Conservation (phyloP, 2,329 filamentous ascomycete genomes). For the Aspergillus pseudoviridinutans region DNA sequence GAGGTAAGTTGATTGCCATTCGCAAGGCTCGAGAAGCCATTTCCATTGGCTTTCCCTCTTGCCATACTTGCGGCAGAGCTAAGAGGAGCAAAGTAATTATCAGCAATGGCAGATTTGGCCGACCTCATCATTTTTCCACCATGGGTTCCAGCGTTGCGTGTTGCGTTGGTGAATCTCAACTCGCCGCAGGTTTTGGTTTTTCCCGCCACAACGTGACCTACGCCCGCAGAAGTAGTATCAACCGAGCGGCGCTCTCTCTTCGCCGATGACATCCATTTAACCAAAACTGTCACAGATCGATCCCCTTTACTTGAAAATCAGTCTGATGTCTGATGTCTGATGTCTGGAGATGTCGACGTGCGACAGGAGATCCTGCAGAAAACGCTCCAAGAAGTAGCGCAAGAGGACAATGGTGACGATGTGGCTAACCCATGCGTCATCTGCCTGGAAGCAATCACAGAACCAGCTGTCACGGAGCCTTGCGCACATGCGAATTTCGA, state of each 20-base stretch:
- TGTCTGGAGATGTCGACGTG: slow-evolving; percentile 40
- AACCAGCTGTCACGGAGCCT: slow-evolving; percentile 67
- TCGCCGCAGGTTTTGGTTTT: slow-evolving; percentile 8
- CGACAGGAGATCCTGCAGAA: slow-evolving; percentile 43
- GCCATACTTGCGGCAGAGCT: slow-evolving; percentile 21
- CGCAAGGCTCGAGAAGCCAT: slow-evolving; percentile 20
- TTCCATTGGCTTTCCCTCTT: slow-evolving; percentile 25
- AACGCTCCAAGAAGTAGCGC: slow-evolving; percentile 43
- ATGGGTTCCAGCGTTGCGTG: neutral
- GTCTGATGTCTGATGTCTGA: slow-evolving; percentile 38
- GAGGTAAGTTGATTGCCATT: slow-evolving; percentile 19
- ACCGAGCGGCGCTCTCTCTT: neutral
- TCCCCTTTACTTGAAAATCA: neutral
- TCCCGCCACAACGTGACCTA: slow-evolving; percentile 19
- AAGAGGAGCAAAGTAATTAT: slow-evolving; percentile 20
- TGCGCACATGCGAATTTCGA: slow-evolving; percentile 81
- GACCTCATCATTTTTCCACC: slow-evolving; percentile 27
- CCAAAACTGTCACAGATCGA: neutral
- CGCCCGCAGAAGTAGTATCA: neutral
- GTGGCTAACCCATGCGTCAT: slow-evolving; percentile 68
- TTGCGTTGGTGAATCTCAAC: neutral
- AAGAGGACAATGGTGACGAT: slow-evolving; percentile 28
- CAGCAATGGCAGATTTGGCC: slow-evolving; percentile 33
- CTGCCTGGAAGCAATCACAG: slow-evolving; percentile 72
- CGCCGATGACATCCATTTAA: neutral